A percentile compares a stretch with the other conserved stretches of the same genome.
Evolutionary conservation across 108 stramenopile genomes (phyloP).

Genomic region (Cyclotella baltica): DNA sequence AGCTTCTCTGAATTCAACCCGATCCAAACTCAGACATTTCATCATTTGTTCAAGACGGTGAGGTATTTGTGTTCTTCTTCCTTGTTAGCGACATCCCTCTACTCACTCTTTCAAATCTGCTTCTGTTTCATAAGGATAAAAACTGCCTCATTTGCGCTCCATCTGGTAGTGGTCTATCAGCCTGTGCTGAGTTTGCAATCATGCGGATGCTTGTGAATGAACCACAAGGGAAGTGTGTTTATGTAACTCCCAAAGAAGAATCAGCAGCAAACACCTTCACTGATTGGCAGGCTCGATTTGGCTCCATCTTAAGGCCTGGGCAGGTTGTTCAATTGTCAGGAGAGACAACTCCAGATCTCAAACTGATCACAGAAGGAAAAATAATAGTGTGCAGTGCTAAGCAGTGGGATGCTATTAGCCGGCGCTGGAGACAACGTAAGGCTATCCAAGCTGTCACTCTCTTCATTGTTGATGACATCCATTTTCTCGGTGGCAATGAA

Average conservation of each 20-base stretch:
- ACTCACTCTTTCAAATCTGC: not conserved
- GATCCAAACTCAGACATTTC: conserved; percentile 98
- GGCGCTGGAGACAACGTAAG: conserved; percentile 96
- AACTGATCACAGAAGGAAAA: conserved; percentile 70
- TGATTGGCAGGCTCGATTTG: conserved; percentile 85
- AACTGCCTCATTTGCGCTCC: conserved; percentile 96
- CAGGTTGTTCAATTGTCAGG: conserved; percentile 89
- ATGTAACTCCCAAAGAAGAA: conserved; percentile 93
- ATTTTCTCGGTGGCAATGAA: conserved; percentile 91
- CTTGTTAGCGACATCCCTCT: not conserved
- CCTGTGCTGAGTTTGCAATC: conserved; percentile 96
- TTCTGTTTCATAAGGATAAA: conserved; percentile 50
- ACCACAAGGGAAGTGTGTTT: conserved; percentile 88
- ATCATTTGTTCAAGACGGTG: conserved; percentile 89
- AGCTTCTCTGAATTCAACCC: conserved; percentile 92
- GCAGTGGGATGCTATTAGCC: conserved; percentile 93
- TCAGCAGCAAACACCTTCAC: conserved; percentile 69
- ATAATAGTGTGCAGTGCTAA: conserved; percentile 89
- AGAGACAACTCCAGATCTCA: conserved; percentile 90
- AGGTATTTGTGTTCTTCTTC: not conserved
- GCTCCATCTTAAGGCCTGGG: conserved; percentile 67
- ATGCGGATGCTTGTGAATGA: conserved; percentile 87
- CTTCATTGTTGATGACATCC: conserved; percentile 96
- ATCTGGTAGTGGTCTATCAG: conserved; percentile 91
- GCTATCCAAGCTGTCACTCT: conserved; percentile 91